These are phyloP conservation scores for Marchantia paleacea DNA, from an alignment of 225 moss, liverwort and hornwort genomes.

Conservation along the genomic window DNA sequence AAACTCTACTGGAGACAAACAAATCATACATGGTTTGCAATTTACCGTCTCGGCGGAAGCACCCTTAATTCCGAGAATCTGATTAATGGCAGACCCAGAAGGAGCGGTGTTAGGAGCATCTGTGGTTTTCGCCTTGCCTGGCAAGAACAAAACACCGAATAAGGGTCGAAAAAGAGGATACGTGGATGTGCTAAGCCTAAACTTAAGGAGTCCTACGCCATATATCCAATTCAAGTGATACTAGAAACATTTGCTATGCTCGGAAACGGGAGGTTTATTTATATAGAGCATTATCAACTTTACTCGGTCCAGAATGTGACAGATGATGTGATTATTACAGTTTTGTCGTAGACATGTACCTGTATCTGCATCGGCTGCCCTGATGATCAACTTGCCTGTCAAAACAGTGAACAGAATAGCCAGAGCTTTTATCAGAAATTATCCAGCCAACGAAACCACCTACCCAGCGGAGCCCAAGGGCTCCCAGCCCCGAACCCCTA, in stretches of 20 bases:
- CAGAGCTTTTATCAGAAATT: no score
- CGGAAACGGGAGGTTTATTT: no score
- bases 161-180: background rate
- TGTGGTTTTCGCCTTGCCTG: conserved; percentile 37
- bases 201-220: background rate
- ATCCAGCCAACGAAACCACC: no score
- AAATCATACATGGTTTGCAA: no score
- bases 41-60: conserved; percentile 78
- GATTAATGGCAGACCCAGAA: conserved; percentile 64
- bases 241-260: no score
- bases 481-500: background rate
- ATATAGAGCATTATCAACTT: background rate
- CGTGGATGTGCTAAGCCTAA: background rate
- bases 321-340: background rate
- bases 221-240: no score
- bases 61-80: conserved; percentile 86
- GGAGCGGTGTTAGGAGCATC: conserved; percentile 32
- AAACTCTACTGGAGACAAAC: no score
- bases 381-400: conserved; percentile 52
- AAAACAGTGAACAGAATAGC: background rate
- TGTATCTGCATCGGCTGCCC: conserved; percentile 63
- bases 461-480: no score
- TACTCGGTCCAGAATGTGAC: no score
- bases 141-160: background rate
- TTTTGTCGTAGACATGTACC: conserved; percentile 8